phyloP scores from a whole-genome alignment of 1,139 yeast genomes.

The Martiniozyma asiatica region DNA sequence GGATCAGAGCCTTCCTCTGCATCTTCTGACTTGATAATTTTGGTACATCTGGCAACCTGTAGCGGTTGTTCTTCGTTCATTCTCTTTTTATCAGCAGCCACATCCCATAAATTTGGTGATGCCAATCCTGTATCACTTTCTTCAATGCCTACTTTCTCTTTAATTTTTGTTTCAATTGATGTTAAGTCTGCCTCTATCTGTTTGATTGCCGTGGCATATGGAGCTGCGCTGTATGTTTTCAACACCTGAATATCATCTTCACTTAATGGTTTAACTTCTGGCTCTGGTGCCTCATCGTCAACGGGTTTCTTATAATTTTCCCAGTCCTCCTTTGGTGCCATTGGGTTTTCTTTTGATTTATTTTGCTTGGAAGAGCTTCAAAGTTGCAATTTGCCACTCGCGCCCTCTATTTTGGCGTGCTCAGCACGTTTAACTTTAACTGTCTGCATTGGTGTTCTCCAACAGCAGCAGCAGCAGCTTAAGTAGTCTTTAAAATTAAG shows the following conservation, averaged over 20 bases:
- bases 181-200: constrained; percentile 76
- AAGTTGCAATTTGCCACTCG: too few relatives aligned
- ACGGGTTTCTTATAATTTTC: constrained; percentile 85
- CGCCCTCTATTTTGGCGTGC: too few relatives aligned
- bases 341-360: too few relatives aligned
- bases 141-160: constrained; percentile 86
- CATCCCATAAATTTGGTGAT: constrained; percentile 95
- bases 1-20: constrained; percentile 25
- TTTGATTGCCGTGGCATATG: constrained; percentile 75
- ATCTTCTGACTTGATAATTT: constrained; percentile 59
- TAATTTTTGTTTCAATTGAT: constrained; percentile 71
- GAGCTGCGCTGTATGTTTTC: constrained; percentile 96
- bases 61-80: constrained; percentile 90
- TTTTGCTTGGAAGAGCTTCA: too few relatives aligned
- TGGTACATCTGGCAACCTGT: constrained; percentile 97
- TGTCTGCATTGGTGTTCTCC: too few relatives aligned
- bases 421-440: too few relatives aligned
- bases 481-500: too few relatives aligned
- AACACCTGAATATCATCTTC: constrained; percentile 96
- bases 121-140: constrained; percentile 95
- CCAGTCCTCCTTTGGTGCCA: constrained; percentile 93
- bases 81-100: constrained; percentile 89
- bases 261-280: constrained; percentile 74
- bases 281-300: constrained; percentile 42
- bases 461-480: too few relatives aligned